phyloP scores from a whole-genome alignment of 2,329 filamentous ascomycete genomes.

The Phyllosticta capitalensis region DNA sequence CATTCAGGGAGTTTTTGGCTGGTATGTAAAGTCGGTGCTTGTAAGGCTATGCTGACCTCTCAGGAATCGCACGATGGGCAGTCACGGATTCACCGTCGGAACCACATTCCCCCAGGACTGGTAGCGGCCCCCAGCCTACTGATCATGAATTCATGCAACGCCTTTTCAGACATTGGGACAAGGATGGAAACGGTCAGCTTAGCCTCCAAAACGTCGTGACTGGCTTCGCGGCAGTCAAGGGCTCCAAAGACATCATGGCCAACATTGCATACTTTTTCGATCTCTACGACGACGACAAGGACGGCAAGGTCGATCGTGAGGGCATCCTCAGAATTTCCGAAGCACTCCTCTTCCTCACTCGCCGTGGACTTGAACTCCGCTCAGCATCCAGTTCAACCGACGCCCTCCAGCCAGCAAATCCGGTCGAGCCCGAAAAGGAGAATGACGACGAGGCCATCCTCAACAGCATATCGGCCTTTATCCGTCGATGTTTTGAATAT shows the following conservation, averaged over 20 bases:
- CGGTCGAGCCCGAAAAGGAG: slow-evolving; percentile 18
- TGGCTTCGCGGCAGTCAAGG: slow-evolving; percentile 83
- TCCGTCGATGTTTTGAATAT: slow-evolving; percentile 93
- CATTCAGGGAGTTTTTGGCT: slow-evolving; percentile 87
- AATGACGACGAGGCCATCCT: slow-evolving; percentile 70
- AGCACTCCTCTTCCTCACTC: slow-evolving; percentile 81
- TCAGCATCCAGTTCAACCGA: slow-evolving; percentile 54
- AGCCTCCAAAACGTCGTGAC: slow-evolving; percentile 87
- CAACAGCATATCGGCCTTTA: slow-evolving; percentile 89
- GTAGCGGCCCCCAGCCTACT: slow-evolving; percentile 58
- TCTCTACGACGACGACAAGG: slow-evolving; percentile 85
- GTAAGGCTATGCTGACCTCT: slow-evolving; percentile 2
- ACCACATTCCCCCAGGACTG: slow-evolving; percentile 47
- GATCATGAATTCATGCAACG: slow-evolving; percentile 92
- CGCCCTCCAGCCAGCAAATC: slow-evolving; percentile 35
- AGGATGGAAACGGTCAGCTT: slow-evolving; percentile 63
- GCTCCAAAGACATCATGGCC: slow-evolving; percentile 91
- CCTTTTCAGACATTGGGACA: slow-evolving; percentile 82
- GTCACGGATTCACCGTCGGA: slow-evolving; percentile 71
- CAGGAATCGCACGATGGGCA: slow-evolving; percentile 80
- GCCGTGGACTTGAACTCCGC: slow-evolving; percentile 73
- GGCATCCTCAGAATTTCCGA: slow-evolving; percentile 93
- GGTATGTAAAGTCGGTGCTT: no score
- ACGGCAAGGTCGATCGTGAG: slow-evolving; percentile 87
- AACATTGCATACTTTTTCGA: slow-evolving; percentile 98